Conservation (phyloP, 768 basidiomycete species). For the Boletus subcaerulescens region DNA sequence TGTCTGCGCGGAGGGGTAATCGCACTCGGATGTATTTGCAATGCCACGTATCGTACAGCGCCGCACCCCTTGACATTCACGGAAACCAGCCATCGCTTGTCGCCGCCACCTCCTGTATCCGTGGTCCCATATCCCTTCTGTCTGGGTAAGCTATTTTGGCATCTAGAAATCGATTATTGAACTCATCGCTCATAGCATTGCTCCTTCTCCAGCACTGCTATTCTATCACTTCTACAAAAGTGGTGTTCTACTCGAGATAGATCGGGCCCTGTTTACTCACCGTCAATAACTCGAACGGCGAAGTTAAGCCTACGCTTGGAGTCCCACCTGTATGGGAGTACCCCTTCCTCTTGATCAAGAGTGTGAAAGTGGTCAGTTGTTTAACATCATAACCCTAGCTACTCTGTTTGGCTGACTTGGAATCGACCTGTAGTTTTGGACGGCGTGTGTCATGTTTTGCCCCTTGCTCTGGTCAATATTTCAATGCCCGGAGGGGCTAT, state of each 20-base stretch:
- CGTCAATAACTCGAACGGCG: background rate
- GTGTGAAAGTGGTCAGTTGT: constrained; percentile 66
- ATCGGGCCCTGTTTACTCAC: constrained; percentile 79
- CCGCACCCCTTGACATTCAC: too few relatives aligned
- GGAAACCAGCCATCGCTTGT: too few relatives aligned
- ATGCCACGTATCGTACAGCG: too few relatives aligned
- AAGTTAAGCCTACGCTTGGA: constrained; percentile 38
- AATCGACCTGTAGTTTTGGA: constrained; percentile 69
- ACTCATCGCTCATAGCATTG: constrained; percentile 47
- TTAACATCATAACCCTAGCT: background rate
- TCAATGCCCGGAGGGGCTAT: too few relatives aligned
- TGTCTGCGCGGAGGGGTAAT: too few relatives aligned
- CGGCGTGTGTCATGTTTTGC: constrained; percentile 84
- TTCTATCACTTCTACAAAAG: constrained; percentile 91
- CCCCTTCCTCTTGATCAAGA: constrained; percentile 60
- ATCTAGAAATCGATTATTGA: background rate
- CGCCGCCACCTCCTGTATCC: constrained; percentile 46
- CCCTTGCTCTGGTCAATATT: constrained; percentile 86
- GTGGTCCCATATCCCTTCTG: constrained; percentile 86
- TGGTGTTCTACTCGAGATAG: constrained; percentile 94
- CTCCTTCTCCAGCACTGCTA: constrained; percentile 76
- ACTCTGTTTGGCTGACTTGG: background rate
- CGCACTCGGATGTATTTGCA: too few relatives aligned
- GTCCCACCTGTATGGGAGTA: constrained; percentile 58
- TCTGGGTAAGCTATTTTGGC: constrained; percentile 61